Evolutionary conservation across 768 basidiomycete species (phyloP).

Genomic region (Tubosaeta brunneosetosa): DNA sequence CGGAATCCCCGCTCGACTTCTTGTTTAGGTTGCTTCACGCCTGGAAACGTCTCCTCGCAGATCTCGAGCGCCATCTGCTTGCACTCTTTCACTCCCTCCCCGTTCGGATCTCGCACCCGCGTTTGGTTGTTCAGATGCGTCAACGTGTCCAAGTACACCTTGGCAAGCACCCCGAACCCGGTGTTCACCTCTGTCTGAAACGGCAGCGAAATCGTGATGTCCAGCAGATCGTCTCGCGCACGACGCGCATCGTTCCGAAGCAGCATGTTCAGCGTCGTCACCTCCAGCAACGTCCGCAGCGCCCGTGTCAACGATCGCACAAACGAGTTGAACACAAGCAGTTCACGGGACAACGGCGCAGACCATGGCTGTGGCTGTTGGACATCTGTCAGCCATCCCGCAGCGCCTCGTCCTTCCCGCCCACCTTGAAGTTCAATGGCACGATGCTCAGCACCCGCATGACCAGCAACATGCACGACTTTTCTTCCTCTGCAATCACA

Average conservation of each 20-base stretch:
- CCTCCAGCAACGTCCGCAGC: slow-evolving; percentile 84
- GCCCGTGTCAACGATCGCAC: slow-evolving; percentile 88
- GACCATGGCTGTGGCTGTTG: slow-evolving; percentile 84
- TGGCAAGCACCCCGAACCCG: slow-evolving; percentile 94
- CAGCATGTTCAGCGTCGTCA: slow-evolving; percentile 89
- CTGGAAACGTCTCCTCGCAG: slow-evolving; percentile 91
- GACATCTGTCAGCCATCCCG: slow-evolving; percentile 7
- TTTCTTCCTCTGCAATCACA: slow-evolving; percentile 73
- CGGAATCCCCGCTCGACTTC: slow-evolving; percentile 97
- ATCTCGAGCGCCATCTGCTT: slow-evolving; percentile 86
- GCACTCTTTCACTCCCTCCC: slow-evolving; percentile 73
- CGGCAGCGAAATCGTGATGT: slow-evolving; percentile 86
- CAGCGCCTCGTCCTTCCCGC: not conserved
- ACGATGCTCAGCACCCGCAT: slow-evolving; percentile 97
- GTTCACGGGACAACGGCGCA: slow-evolving; percentile 92
- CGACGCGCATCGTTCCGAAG: slow-evolving; percentile 84
- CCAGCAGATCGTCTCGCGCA: slow-evolving; percentile 85
- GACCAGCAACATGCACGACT: slow-evolving; percentile 89
- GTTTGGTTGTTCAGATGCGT: slow-evolving; percentile 81
- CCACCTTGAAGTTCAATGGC: slow-evolving; percentile 88
- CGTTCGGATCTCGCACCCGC: slow-evolving; percentile 71
- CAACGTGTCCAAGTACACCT: slow-evolving; percentile 92
- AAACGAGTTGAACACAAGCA: slow-evolving; percentile 98
- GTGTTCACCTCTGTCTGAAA: slow-evolving; percentile 98
- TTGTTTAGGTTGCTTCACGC: slow-evolving; percentile 77